Evolutionary conservation across 2,329 filamentous ascomycete species (phyloP).

Genomic region (Pseudocercospora vitis): DNA sequence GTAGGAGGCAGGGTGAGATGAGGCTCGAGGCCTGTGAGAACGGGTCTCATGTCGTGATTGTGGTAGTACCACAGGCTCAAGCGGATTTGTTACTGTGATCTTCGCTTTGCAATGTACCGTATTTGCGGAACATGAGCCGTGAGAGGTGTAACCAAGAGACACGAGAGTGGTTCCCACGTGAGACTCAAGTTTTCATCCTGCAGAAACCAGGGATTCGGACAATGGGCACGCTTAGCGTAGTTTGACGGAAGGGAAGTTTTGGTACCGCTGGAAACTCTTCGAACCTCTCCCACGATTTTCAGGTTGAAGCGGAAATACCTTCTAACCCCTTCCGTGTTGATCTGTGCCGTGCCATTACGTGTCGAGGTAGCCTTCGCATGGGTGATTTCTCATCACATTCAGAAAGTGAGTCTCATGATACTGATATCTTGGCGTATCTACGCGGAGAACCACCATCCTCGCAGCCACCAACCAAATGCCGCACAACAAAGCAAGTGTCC

Average conservation of each 20-base stretch:
- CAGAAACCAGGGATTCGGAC: neutral
- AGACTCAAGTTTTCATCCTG: constrained; percentile 5
- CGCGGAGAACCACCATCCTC: neutral
- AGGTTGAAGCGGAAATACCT: too few species aligned
- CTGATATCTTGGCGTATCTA: too few species aligned
- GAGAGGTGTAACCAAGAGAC: neutral
- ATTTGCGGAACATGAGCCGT: neutral
- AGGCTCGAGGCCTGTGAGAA: neutral
- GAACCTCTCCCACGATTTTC: neutral
- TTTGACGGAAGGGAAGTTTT: neutral
- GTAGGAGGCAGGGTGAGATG: neutral
- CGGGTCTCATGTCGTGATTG: neutral
- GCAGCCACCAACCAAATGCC: neutral
- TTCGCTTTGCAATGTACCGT: neutral
- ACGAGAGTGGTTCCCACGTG: neutral
- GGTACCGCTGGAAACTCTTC: neutral
- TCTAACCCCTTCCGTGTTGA: neutral
- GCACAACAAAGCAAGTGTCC: neutral
- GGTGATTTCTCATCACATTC: too few species aligned
- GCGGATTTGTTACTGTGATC: neutral
- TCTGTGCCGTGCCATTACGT: neutral
- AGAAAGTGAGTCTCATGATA: too few species aligned
- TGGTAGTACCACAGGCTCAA: neutral
- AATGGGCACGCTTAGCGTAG: neutral
- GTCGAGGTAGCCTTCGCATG: too few species aligned